Evolutionary conservation across 2,329 filamentous ascomycete species (phyloP), one percentile per base, ranked within the genome.

Genomic region (Arthrobotrys megalospora): DNA sequence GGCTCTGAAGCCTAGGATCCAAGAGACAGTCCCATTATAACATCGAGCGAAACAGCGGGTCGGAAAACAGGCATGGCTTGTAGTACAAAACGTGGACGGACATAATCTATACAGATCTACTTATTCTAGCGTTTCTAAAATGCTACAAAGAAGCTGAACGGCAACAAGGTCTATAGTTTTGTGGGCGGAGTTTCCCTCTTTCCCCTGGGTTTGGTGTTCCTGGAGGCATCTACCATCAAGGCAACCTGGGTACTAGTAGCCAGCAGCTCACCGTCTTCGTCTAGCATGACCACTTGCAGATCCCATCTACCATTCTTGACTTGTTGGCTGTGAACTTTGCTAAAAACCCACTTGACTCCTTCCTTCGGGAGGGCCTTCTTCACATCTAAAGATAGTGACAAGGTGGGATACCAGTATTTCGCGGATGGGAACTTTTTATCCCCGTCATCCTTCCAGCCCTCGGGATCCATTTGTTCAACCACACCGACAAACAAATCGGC

Each of bases 231-330:
- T 53, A 93, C 81, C 34, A 91, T 88, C 82, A 93, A 85, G 19
- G 87, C 88, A 77, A 93, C 88, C 83, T 94, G 91, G 81, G 90
- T 88, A 82, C 89, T 91, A 79, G 93, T 82, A 1, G 90, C 91
- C 32, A 94, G 87, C 45, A 93, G 81, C 53, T 92, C 90, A 0
- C 90, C 90, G 1, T 84, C 82, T 41, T 87, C 87, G 84, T 94
- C 91, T 83, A 90, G 83, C 1, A 94, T 85, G 32, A 90, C 84
- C 21, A 95, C 86, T 80, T 95, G 91, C 53, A 94, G 82, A 85
- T 96, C 93, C 82, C 92, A 90, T 75, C 91, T 86, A 0, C 93
- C 93, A 80, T 93, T 90, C 80, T 87, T 87, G 48, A 94, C 88
- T 83, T 87, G 85, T 84, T 93, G 94, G 3, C 90, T 87, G 68